Base-by-base conservation (phyloP, 192 early-diverging fungal species). In the Neocallimastix lanati region DNA sequence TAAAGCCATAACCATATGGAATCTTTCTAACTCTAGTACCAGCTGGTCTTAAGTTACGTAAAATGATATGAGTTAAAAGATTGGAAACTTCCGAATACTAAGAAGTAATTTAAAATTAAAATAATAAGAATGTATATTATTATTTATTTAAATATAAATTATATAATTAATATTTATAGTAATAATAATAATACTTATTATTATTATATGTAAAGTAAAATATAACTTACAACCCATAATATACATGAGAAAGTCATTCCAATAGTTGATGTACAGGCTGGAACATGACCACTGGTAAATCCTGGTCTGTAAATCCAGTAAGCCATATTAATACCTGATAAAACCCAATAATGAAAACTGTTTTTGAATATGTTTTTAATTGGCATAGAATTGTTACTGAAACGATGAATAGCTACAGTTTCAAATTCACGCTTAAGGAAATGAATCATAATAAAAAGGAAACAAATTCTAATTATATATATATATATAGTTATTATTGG, bases 331-430 rank as follows among this genome's bases (percentile, higher is more conserved):
- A 96, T 78, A 28, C 96, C 96, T 28, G 92, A 91, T 13, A 97
- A 85, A 50, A 96, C 80, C 88, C 95, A 94, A 86, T 98, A 98
- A 82, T 98, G 96, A 40, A 88, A 88, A 78, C 93, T 96, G 86
- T 98, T 98, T 85, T 97, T 98, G 80, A 96, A 94, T 18, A 98
- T 85, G 82, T 96, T 96, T n/a, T 82, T 77, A 79, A 95, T 86
- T n/a, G 96, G 96, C 96, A 98, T 98, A 13, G 95, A 96, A 29
- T 93, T 94, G 82, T 95, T 93, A 28, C 78, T 93, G 84, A 97
- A 97, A 28, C 93, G 92, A 82, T 98, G 96, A 30, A 97, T 92
- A 89, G 94, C 95, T 4, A 94, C 79, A 5, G 96, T 97, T 82
- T 98, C 96, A 76, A 91, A 89, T 85, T 97, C 95, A 28, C 96